These are phyloP conservation scores for Cercospora zeae-maydis DNA, from an alignment of 2,329 filamentous ascomycete species.

Conservation along the genomic window DNA sequence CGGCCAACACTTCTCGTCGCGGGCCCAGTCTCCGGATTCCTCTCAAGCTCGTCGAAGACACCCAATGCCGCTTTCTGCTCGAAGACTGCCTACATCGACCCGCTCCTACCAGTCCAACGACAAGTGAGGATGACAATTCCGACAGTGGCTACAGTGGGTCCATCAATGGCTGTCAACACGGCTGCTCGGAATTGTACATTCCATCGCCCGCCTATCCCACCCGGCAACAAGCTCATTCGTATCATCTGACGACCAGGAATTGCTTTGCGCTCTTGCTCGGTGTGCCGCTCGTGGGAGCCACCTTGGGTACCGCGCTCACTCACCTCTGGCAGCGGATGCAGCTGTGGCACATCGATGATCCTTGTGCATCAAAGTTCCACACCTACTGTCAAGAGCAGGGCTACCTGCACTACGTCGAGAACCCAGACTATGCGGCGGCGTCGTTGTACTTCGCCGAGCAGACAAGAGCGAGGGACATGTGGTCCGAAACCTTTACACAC, in stretches of 20 bases:
- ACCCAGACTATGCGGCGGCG: slow-evolving; percentile 65
- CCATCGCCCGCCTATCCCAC: slow-evolving; percentile 57
- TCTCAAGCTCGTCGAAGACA: slow-evolving; percentile 54
- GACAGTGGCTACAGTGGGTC: slow-evolving; percentile 31
- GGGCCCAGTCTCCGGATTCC: slow-evolving; percentile 67
- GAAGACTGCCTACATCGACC: slow-evolving; percentile 40
- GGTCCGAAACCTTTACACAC: slow-evolving; percentile 70
- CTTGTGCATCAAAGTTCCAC: slow-evolving; percentile 44
- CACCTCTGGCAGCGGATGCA: slow-evolving; percentile 63
- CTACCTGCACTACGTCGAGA: slow-evolving; percentile 64
- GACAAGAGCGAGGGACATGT: slow-evolving; percentile 61
- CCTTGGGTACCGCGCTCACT: slow-evolving; percentile 62
- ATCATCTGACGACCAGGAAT: slow-evolving; percentile 69
- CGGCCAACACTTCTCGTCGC: slow-evolving; percentile 59
- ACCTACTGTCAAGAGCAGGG: slow-evolving; percentile 66
- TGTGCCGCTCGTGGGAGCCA: slow-evolving; percentile 58
- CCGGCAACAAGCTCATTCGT: slow-evolving; percentile 55
- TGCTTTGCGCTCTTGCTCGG: slow-evolving; percentile 69
- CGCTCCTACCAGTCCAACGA: slow-evolving; percentile 10
- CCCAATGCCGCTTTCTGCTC: slow-evolving; percentile 60
- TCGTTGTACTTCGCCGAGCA: slow-evolving; percentile 65
- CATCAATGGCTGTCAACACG: slow-evolving; percentile 9
- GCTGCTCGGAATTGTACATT: slow-evolving; percentile 61
- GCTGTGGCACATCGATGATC: slow-evolving; percentile 38
- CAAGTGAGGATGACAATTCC: slow-evolving; percentile 28